A percentile compares a stretch with the other conserved stretches of the same genome.
phyloP scores from a whole-genome alignment of 108 stramenopile species.

The Conticribra weissflogii region DNA sequence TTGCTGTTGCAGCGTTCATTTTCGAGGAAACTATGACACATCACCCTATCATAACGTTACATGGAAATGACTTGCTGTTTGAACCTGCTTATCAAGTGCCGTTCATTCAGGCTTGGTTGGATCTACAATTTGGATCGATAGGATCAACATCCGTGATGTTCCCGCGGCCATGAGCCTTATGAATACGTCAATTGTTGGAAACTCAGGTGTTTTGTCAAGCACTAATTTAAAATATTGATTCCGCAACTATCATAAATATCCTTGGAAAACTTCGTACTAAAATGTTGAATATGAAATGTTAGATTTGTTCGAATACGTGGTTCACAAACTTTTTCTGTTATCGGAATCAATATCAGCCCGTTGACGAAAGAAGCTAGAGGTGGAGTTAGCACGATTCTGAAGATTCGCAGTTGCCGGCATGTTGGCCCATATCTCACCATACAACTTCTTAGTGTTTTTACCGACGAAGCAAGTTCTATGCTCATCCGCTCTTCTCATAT shows the following conservation, averaged over 20 bases:
- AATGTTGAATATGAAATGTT: no score
- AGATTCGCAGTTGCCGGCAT: conserved; percentile 76
- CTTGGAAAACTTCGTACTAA: no score
- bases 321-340: no score
- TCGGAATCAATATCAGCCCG: conserved; percentile 10
- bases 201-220: no score
- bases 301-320: no score
- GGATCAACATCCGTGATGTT: conserved; percentile 5
- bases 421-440: conserved; percentile 71
- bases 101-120: conserved; percentile 77
- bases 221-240: no score
- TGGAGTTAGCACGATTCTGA: conserved; percentile 11
- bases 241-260: no score
- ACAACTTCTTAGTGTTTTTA: conserved; percentile 63
- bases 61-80: conserved; percentile 76
- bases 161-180: no score
- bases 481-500: conserved; percentile 84
- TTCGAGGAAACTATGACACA: conserved; percentile 85
- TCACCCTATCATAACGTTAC: conserved; percentile 60
- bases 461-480: conserved; percentile 79
- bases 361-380: conserved; percentile 42
- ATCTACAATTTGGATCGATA: conserved; percentile 51
- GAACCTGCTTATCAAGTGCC: conserved; percentile 79
- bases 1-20: conserved; percentile 81
- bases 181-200: no score